Evolutionary conservation across 768 basidiomycete species (phyloP).

Genomic region (Kwoniella mangroviensis): DNA sequence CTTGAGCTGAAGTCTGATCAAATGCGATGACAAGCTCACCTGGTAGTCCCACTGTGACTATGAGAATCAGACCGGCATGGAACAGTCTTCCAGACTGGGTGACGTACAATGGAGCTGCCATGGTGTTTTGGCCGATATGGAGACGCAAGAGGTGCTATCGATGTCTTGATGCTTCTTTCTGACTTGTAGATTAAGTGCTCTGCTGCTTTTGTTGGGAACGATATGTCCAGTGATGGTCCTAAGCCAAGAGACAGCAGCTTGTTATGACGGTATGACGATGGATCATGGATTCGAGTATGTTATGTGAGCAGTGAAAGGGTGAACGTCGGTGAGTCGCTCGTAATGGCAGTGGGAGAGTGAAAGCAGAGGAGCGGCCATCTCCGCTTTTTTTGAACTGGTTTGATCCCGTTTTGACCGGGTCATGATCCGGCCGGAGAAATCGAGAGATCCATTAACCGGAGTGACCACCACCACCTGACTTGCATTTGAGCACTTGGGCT

Average conservation of each 20-base stretch:
- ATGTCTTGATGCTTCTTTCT: too few relatives aligned
- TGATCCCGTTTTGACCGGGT: not conserved
- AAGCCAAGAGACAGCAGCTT: not conserved
- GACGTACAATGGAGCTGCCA: constrained; percentile 95
- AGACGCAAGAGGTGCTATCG: too few relatives aligned
- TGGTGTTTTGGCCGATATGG: constrained; percentile 45
- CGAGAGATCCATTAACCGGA: not conserved
- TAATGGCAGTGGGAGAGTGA: not conserved
- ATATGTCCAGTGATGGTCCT: not conserved
- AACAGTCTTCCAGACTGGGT: constrained; percentile 66
- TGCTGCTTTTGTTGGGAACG: too few relatives aligned
- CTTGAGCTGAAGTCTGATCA: not conserved
- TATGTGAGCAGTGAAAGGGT: not conserved
- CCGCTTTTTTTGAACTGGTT: not conserved
- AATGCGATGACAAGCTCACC: constrained; percentile 40
- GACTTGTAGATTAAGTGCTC: too few relatives aligned
- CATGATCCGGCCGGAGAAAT: constrained; percentile 6
- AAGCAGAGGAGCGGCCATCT: not conserved
- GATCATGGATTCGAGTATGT: too few relatives aligned
- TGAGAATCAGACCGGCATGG: constrained; percentile 88
- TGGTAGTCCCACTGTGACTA: constrained; percentile 88
- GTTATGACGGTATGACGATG: not conserved
- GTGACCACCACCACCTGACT: constrained; percentile 12
- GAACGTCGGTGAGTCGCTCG: not conserved
- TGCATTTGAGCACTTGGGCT: too few relatives aligned